A percentile compares a stretch with the other conserved stretches of the same genome.
These are phyloP conservation scores for Claviceps pusilla DNA, from an alignment of 2,329 filamentous ascomycete species.

Conservation along the genomic window DNA sequence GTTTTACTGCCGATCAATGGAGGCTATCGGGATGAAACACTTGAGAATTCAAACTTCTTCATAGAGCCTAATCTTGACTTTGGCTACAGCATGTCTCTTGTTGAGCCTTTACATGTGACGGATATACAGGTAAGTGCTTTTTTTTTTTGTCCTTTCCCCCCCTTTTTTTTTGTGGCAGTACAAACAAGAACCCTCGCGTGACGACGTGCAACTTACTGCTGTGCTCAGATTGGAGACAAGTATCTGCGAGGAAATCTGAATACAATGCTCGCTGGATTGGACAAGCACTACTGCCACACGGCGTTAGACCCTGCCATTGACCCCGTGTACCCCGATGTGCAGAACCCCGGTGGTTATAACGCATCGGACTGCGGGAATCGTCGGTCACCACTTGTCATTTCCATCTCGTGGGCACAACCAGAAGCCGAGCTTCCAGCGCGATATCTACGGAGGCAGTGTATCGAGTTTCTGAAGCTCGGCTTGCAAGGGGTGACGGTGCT, in stretches of 20 bases:
- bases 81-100: background rate
- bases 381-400: background rate
- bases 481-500: slow-evolving; percentile 51
- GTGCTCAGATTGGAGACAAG: background rate
- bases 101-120: background rate
- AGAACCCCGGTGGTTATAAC: background rate
- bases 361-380: background rate
- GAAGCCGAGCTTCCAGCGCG: background rate
- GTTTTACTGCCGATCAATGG: background rate
- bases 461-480: slow-evolving; percentile 31
- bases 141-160: background rate
- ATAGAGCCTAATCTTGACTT: background rate
- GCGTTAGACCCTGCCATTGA: background rate
- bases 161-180: background rate
- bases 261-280: background rate
- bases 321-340: background rate
- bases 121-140: background rate
- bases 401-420: background rate
- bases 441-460: background rate
- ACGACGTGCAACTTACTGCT: too few relatives aligned
- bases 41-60: background rate
- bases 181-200: too few relatives aligned
- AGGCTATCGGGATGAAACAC: background rate
- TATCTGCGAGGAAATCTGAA: background rate
- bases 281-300: background rate